phyloP scores from a whole-genome alignment of 1,284 basidiomycete genomes.

The Takashimella tepidaria region DNA sequence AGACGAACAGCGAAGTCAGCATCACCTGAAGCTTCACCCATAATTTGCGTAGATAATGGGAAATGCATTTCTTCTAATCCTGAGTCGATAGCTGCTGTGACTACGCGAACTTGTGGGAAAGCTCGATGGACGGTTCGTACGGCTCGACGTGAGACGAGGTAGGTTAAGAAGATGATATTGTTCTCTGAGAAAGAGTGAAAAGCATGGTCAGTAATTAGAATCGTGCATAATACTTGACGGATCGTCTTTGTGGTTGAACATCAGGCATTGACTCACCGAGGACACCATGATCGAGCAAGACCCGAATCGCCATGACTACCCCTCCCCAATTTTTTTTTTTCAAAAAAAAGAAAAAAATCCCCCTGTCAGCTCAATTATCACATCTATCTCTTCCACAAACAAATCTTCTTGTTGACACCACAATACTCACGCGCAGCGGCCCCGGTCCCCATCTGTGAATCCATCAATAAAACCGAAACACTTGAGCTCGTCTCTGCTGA shows the following conservation, averaged over 20 bases:
- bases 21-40: constrained; percentile 40
- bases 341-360: no score
- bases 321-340: background rate
- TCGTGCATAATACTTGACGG: no score
- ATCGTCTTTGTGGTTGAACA: no score
- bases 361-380: no score
- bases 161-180: constrained; percentile 79
- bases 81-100: constrained; percentile 72
- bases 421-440: constrained; percentile 64
- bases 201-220: background rate
- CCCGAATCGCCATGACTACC: constrained; percentile 81
- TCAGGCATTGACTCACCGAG: constrained; percentile 43
- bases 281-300: constrained; percentile 92
- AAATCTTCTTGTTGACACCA: no score
- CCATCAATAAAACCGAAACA: constrained; percentile 83
- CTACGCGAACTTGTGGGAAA: constrained; percentile 74
- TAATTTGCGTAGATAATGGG: constrained; percentile 22
- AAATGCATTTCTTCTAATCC: constrained; percentile 41
- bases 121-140: constrained; percentile 72
- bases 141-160: constrained; percentile 76
- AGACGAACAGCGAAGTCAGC: constrained; percentile 35
- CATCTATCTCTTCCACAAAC: no score
- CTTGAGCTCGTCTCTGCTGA: constrained; percentile 59
- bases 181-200: constrained; percentile 53
- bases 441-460: constrained; percentile 91